These are phyloP conservation scores for Candida cerambycidarum DNA, from an alignment of 805 yeast species.

Conservation along the genomic window DNA sequence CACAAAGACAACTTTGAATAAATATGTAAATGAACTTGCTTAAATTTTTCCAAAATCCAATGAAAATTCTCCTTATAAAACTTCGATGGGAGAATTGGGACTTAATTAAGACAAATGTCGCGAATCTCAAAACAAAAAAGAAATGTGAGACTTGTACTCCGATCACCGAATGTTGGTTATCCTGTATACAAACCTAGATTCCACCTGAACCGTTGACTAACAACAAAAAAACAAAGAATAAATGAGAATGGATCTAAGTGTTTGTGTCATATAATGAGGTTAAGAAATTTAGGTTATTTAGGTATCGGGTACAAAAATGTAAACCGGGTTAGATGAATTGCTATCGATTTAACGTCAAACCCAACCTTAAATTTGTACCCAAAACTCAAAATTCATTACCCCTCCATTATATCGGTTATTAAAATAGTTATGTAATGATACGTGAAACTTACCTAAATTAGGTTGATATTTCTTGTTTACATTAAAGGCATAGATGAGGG, in stretches of 20 bases:
- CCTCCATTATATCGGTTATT: slow-evolving; percentile 4
- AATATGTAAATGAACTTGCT: not conserved
- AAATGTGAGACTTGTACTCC: slow-evolving; percentile 5
- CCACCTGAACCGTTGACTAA: not conserved
- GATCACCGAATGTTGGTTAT: slow-evolving; percentile 9
- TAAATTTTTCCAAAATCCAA: slow-evolving; percentile 1
- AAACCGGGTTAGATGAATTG: not conserved
- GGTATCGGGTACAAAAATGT: not conserved
- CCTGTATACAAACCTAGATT: not conserved
- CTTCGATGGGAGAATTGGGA: slow-evolving; percentile 7
- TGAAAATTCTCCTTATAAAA: slow-evolving; percentile 7
- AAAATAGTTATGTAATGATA: slow-evolving; percentile 1
- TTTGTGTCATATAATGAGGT: no score
- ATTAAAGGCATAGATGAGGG: not conserved
- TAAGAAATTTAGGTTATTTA: no score
- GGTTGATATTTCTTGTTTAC: not conserved
- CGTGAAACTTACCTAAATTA: slow-evolving; percentile 3
- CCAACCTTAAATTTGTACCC: not conserved
- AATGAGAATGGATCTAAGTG: no score
- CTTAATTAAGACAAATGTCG: slow-evolving; percentile 5
- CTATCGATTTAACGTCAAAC: not conserved
- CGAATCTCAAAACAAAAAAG: not conserved
- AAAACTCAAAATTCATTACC: slow-evolving; percentile 1
- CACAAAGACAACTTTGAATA: not conserved
- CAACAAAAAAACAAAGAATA: not conserved